phyloP scores from a whole-genome alignment of 2,329 filamentous ascomycete genomes.

The Annulohypoxylon truncatum region DNA sequence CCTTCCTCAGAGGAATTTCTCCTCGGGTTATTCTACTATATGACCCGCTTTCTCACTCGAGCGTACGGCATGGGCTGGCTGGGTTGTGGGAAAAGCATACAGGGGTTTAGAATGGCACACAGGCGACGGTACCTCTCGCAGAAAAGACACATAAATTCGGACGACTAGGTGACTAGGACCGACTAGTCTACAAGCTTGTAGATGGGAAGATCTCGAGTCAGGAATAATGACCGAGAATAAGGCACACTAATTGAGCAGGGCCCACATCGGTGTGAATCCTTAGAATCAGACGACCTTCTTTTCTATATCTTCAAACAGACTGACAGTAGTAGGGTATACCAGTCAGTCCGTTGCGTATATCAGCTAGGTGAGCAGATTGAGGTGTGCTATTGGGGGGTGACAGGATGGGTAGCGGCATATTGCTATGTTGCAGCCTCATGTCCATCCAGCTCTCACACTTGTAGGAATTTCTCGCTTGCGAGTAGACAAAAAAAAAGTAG shows the following conservation, averaged over 20 bases:
- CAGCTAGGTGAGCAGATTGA: conserved; percentile 7
- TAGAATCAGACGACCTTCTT: conserved; percentile 11
- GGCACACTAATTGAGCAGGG: conserved; percentile 31
- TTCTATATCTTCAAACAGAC: conserved; percentile 3
- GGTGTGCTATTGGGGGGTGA: conserved; percentile 8
- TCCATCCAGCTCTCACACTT: conserved; percentile 21
- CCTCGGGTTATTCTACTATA: conserved; percentile 46
- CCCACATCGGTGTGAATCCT: conserved; percentile 36
- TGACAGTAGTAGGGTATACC: conserved; percentile 9
- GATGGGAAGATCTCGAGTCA: conserved; percentile 28
- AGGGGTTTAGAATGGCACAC: conserved; percentile 42
- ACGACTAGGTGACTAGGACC: conserved; percentile 40
- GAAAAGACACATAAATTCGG: conserved; percentile 35
- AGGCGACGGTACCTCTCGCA: conserved; percentile 31
- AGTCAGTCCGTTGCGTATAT: conserved; percentile 5
- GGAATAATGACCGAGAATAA: conserved; percentile 28
- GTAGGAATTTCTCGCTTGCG: conserved; percentile 20
- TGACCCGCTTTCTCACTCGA: conserved; percentile 45
- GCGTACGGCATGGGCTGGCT: conserved; percentile 43
- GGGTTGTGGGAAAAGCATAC: conserved; percentile 37
- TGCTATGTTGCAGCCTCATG: conserved; percentile 31
- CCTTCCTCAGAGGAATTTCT: conserved; percentile 39
- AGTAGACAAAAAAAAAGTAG: conserved; percentile 11
- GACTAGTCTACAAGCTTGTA: conserved; percentile 41
- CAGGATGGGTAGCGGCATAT: conserved; percentile 21